Evolutionary conservation across 2,329 filamentous ascomycete species (phyloP).

Genomic region (Delphinella strobiligena): DNA sequence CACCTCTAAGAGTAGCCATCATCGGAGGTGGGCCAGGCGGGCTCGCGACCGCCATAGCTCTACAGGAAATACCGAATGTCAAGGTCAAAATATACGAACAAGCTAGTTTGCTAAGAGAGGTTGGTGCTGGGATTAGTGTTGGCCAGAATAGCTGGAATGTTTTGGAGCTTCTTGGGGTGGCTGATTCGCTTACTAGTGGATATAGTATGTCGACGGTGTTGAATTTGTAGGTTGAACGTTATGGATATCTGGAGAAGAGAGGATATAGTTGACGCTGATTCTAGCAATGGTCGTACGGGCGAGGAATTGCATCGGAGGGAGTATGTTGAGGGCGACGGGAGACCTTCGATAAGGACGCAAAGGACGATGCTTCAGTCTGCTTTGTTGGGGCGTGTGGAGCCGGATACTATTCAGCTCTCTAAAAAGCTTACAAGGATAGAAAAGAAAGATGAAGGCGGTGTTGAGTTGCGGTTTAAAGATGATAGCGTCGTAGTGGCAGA

Average conservation of each 20-base stretch:
- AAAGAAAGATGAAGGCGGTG: constrained; percentile 24
- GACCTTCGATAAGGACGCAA: not conserved
- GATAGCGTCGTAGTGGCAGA: not conserved
- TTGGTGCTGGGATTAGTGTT: constrained; percentile 37
- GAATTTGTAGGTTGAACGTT: not conserved
- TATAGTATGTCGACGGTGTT: not conserved
- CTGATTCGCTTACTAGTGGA: constrained; percentile 19
- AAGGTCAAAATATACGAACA: constrained; percentile 35
- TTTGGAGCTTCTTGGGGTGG: constrained; percentile 33
- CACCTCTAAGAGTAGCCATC: constrained; percentile 21
- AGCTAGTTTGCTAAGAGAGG: constrained; percentile 32
- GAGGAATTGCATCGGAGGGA: not conserved
- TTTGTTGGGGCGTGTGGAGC: constrained; percentile 34
- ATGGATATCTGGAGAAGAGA: not conserved
- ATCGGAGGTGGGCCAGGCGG: constrained; percentile 28
- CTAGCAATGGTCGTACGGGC: not conserved
- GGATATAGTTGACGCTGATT: not conserved
- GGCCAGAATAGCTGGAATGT: constrained; percentile 37
- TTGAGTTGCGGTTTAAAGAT: constrained; percentile 36
- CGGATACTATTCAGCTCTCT: constrained; percentile 31
- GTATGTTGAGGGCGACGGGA: not conserved
- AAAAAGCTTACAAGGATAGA: constrained; percentile 32
- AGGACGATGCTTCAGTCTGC: constrained; percentile 34
- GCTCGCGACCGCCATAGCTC: constrained; percentile 33
- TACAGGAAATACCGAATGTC: constrained; percentile 30